Percentiles rank a stretch among this genome's conserved stretches.
These are phyloP conservation scores for Tilletia horrida DNA, from an alignment of 1,284 basidiomycete genomes.

Conservation along the genomic window DNA sequence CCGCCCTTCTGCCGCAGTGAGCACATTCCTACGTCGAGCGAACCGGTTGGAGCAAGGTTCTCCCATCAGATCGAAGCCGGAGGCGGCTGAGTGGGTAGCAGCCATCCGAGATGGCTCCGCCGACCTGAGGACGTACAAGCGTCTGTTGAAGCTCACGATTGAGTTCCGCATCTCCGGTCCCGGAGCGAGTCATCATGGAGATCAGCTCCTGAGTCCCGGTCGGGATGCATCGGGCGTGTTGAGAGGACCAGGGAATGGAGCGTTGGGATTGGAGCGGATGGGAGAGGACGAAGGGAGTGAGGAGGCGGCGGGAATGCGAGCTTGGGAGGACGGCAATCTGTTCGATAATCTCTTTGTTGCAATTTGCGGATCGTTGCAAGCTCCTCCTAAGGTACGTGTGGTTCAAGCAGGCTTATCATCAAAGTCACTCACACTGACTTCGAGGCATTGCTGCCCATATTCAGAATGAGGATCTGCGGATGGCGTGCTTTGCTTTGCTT, in stretches of 20 bases:
- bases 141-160: slow-evolving; percentile 29
- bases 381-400: neutral
- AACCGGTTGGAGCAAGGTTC: slow-evolving; percentile 30
- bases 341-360: slow-evolving; percentile 18
- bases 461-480: slow-evolving; percentile 22
- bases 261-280: slow-evolving; percentile 18
- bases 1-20: neutral
- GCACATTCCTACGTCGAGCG: slow-evolving; percentile 23
- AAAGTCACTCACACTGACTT: neutral
- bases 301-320: slow-evolving; percentile 16
- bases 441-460: neutral
- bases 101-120: slow-evolving; percentile 27
- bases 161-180: slow-evolving; percentile 27
- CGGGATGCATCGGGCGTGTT: neutral
- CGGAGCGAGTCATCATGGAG: neutral
- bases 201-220: slow-evolving; percentile 16
- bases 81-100: slow-evolving; percentile 32
- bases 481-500: slow-evolving; percentile 35
- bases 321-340: slow-evolving; percentile 17
- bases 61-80: slow-evolving; percentile 35
- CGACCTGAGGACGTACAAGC: slow-evolving; percentile 28
- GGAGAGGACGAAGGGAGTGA: slow-evolving; percentile 12
- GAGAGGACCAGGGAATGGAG: slow-evolving; percentile 9
- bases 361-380: neutral
- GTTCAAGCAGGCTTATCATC: no score